Base-by-base conservation (phyloP, 106 monocot species). In the Phalaenopsis aphrodite region DNA sequence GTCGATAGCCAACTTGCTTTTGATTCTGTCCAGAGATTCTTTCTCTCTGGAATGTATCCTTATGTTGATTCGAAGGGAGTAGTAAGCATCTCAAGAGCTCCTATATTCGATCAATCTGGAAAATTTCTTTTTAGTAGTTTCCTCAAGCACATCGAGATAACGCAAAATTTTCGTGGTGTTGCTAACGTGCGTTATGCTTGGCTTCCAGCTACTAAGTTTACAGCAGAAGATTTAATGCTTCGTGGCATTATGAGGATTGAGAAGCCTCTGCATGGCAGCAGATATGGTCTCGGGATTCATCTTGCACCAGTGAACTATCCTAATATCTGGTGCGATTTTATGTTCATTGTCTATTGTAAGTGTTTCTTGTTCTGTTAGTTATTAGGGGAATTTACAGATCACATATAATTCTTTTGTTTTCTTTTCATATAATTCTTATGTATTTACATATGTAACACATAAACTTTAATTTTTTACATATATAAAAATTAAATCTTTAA, bases 171-270 rank as follows among this genome's bases (percentile, higher is more conserved):
- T 30, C 85, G 93, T 67, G 93, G 99, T 66, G 84, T 86, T 85
- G 88, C 99, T 30, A 99, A 99, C 87, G 86, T 95, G 15, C 85
- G 88, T 46, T 95, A 93, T 88, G 99, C 91, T 38, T 99, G 99
- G 95, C 78, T 95, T 75, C 68, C 95, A 84, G 88, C 86, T 77
- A 85, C 89, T 23, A 93, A 82, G 75, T 85, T 79, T 79, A 83
- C 79, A 74, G 85, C 88, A 41, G 87, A 91, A 68, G 85, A 84
- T 10, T 67, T 94, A 23, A 92, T 95, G 90, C 42, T 82, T 36
- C 67, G 47, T n/a, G 93, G 91, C 1, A 49, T 85, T 69, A 82
- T 83, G 64, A 87, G 78, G 65, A 43, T 86, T 79, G 77, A 79
- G 75, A 86, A 78, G 56, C 84, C 87, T 48, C 17, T 45, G 6